Conservation (phyloP, 306 rosid genomes). For the Astragalus membranaceus region DNA sequence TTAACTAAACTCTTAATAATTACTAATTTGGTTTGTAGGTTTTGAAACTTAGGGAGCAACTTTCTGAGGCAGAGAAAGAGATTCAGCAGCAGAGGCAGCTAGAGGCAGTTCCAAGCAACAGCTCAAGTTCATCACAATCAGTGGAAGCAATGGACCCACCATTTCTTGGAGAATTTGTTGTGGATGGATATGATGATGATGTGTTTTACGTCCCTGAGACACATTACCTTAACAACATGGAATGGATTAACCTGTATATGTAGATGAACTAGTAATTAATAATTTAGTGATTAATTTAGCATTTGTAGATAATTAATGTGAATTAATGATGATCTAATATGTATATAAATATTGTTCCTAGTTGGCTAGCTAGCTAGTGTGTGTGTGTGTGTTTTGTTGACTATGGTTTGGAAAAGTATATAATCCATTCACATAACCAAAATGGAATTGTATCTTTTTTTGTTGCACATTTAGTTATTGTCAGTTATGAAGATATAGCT, state of each 20-base stretch:
- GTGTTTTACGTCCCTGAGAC: constrained; percentile 38
- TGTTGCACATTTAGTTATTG: background rate
- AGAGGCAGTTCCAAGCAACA: constrained; percentile 44
- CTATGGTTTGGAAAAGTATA: constrained; percentile 27
- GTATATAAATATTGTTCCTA: constrained; percentile 16
- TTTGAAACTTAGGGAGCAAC: constrained; percentile 51
- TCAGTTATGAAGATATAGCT: background rate
- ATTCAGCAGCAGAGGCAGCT: constrained; percentile 38
- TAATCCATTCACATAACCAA: constrained; percentile 22
- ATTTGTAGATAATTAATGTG: constrained; percentile 58
- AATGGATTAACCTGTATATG: constrained; percentile 50
- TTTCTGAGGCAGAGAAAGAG: constrained; percentile 54
- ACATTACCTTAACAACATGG: constrained; percentile 44
- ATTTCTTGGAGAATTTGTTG: constrained; percentile 53
- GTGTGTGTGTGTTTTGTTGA: constrained; percentile 28
- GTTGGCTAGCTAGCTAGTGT: constrained; percentile 5
- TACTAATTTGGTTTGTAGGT: no score
- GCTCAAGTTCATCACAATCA: constrained; percentile 41
- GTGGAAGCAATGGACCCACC: constrained; percentile 48
- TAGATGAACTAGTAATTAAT: constrained; percentile 13
- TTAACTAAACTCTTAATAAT: no score
- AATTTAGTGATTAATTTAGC: background rate
- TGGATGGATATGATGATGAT: constrained; percentile 43
- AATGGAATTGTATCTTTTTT: background rate
- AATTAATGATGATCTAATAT: constrained; percentile 29